Base-by-base conservation (phyloP, 257 asterid species). In the Scutellaria minor region DNA sequence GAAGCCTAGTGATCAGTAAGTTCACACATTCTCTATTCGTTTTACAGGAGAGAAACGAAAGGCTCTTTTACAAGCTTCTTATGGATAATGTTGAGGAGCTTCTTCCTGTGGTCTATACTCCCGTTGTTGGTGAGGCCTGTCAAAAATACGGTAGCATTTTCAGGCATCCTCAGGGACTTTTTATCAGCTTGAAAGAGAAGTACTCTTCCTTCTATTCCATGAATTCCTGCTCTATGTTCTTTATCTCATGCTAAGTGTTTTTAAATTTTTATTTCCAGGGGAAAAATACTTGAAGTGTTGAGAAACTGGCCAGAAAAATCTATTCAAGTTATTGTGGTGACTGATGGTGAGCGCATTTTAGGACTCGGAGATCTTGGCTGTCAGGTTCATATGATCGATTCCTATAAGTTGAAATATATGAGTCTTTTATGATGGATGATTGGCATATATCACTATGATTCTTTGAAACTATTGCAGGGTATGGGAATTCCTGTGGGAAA, bases 341-440 rank as follows among this genome's bases (percentile, higher is more conserved):
- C 98, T 24, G 98, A 93, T 63, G 98, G 98, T 39, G 98, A 90
- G 80, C 92, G 98, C 56, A 93, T 93, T 77, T 81, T 93, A 70
- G 98, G 98, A 15, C 98, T 93, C 15, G 98, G 98, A 27, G 98
- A 93, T 83, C 98, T 87, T 57, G 98, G 98, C 74, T 89, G 97
- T 77, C 98, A 93, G 97, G 98, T 93, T 77, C 64, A 48, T 61
- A 68, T 37, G 9, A 60, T 39, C 4, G 9, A 12, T 73, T 68
- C 63, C 51, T 63, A 45, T 27, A 9, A 24, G 22, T 14, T 68
- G 54, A 58, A 39, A 54, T 65, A 18, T 44, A 13, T 27, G 6
- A 63, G 64, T 31, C 20, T 58, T 58, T 58, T 46, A 35, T 31
- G 27, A 18, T 46, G 42, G 41, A 71, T 15, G 40, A 15, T 80